Base-by-base conservation (phyloP, 148 eudicot genomes). In the Pharnaceum exiguum region DNA sequence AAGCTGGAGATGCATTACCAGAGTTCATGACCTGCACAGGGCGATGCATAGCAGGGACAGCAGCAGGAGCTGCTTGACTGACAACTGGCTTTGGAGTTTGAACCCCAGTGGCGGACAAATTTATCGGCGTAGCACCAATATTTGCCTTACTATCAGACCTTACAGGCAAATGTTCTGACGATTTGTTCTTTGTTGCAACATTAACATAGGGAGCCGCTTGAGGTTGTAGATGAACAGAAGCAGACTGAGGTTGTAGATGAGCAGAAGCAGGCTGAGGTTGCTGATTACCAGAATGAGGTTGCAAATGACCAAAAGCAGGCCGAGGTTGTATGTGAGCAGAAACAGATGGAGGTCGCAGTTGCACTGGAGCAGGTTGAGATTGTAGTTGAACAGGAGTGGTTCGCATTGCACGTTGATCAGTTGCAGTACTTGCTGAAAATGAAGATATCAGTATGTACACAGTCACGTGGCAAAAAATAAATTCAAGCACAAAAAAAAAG, bases 371-470 rank as follows among this genome's bases (percentile, higher is more conserved):
- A 63, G 90, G 36, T 50, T 68, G 90, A 55, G 83, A 63, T 61
- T 76, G 90, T 59, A 76, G 65, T 36, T 80, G 60, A 72, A 79
- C 76, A 59, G 80, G 68, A 45, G 79, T 71, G 49, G 79, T 74
- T 65, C 75, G 79, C 57, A 43, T 57, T 26, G 16, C 63, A 49
- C 57, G 69, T 57, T 66, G 79, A 56, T 76, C 74, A 24, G 78
- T 75, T 46, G 80, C 52, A 72, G 75, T 52, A 74, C 49, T 68
- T 30, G 55, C 82, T 76, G 70, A 56, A 70, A 66, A 45, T 23
- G 67, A 8, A 66, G 12, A 11, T 5, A 45, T n/a, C 46, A 19
- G 5, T 54, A 38, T 17, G 32, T 17, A 68, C 27, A 18, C 15
- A 36, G 16, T 36, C 28, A 19, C 38, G 7, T 6, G 12, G 8